Percentiles rank a stretch among this genome's conserved stretches.
Evolutionary conservation across 305 asterid genomes (phyloP).

Genomic region (Stenogyne calaminthoides): DNA sequence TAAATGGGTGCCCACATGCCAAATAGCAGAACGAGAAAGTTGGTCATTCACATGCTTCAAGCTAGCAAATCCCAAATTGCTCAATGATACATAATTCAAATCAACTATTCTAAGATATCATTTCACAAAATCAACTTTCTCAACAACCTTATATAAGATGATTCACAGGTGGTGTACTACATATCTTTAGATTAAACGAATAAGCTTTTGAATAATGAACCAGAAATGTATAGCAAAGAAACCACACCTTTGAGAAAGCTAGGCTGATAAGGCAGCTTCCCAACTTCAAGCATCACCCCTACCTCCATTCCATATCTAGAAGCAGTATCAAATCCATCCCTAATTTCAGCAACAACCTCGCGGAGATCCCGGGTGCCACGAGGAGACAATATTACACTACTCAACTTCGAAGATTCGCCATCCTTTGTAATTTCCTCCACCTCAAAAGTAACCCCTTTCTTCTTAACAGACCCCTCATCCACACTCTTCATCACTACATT

Average conservation of each 20-base stretch:
- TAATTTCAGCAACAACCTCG: conserved; percentile 89
- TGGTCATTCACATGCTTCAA: conserved; percentile 4
- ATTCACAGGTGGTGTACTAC: not conserved
- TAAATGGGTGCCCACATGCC: not conserved
- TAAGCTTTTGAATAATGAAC: conserved; percentile 3
- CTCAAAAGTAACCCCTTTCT: conserved; percentile 87
- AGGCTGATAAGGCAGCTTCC: conserved; percentile 89
- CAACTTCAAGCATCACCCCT: conserved; percentile 91
- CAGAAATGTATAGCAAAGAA: conserved; percentile 15
- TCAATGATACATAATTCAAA: not conserved
- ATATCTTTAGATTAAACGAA: not conserved
- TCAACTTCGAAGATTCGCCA: conserved; percentile 65
- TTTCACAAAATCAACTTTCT: not conserved
- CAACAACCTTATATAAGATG: not conserved
- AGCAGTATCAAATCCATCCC: conserved; percentile 88
- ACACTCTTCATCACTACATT: conserved; percentile 53
- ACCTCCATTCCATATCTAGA: conserved; percentile 87
- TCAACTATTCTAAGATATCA: not conserved
- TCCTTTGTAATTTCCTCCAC: conserved; percentile 70
- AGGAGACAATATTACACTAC: conserved; percentile 64
- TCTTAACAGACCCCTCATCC: conserved; percentile 63
- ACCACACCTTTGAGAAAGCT: conserved; percentile 68
- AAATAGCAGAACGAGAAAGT: not conserved
- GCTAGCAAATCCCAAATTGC: no score
- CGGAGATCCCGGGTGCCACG: conserved; percentile 80